A percentile compares a stretch with the other conserved stretches of the same genome.
Conservation (phyloP, 306 rosid genomes). For the Quillaja saponaria region DNA sequence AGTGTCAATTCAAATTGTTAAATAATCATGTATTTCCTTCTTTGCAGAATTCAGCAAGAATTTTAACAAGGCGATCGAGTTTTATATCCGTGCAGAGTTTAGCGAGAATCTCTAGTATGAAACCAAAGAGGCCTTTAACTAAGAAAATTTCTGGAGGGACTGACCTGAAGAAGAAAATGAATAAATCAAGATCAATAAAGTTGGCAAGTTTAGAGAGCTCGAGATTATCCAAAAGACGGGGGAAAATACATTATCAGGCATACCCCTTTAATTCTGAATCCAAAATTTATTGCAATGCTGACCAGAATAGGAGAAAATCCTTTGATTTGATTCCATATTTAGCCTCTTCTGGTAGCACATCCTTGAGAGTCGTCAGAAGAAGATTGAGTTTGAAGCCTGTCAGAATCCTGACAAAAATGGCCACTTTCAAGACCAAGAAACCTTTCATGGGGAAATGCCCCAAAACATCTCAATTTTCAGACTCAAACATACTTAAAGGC, state of each 20-base stretch:
- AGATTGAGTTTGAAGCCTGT: slow-evolving; percentile 61
- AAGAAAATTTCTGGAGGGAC: slow-evolving; percentile 53
- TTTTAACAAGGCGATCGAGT: slow-evolving; percentile 31
- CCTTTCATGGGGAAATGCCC: slow-evolving; percentile 28
- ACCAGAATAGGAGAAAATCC: slow-evolving; percentile 22
- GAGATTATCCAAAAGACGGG: slow-evolving; percentile 27
- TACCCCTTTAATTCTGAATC: slow-evolving; percentile 39
- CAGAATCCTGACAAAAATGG: slow-evolving; percentile 46
- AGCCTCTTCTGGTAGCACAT: slow-evolving; percentile 36
- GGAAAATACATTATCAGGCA: slow-evolving; percentile 28
- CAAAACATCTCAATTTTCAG: slow-evolving; percentile 33
- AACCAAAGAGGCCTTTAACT: slow-evolving; percentile 47
- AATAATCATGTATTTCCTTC: slow-evolving; percentile 23
- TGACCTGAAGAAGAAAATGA: slow-evolving; percentile 42
- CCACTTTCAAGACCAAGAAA: slow-evolving; percentile 48
- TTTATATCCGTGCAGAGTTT: slow-evolving; percentile 36
- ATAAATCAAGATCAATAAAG: slow-evolving; percentile 47
- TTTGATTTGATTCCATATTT: slow-evolving; percentile 31
- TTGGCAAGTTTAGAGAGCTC: slow-evolving; percentile 26
- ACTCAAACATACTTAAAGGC: slow-evolving; percentile 52
- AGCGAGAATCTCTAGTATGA: slow-evolving; percentile 56
- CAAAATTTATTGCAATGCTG: slow-evolving; percentile 17
- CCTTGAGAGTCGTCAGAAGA: slow-evolving; percentile 46
- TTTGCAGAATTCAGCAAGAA: slow-evolving; percentile 47
- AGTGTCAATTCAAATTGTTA: background rate